Conservation (phyloP, 257 asterid species). For the Solanum pennellii region DNA sequence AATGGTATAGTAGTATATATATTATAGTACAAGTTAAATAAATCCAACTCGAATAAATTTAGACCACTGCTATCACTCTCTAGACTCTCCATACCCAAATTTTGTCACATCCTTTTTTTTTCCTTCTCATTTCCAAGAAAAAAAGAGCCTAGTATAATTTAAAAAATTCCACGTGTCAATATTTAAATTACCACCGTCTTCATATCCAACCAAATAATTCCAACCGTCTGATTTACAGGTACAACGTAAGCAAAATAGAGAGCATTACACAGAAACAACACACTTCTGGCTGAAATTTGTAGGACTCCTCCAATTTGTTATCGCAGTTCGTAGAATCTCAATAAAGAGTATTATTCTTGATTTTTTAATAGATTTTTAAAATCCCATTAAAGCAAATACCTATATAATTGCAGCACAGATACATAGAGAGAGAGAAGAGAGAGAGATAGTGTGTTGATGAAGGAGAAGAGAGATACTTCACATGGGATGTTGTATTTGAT, state of each 20-base stretch:
- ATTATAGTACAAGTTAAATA: not conserved
- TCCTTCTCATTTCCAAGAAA: not conserved
- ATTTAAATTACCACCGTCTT: not conserved
- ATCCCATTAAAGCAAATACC: not conserved
- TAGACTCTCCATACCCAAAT: not conserved
- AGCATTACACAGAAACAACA: not conserved
- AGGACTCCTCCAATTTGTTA: constrained; percentile 1
- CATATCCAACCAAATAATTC: not conserved
- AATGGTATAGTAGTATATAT: not conserved
- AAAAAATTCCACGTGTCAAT: not conserved
- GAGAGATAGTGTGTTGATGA: not conserved
- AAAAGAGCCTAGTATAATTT: not conserved
- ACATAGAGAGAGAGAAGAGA: constrained; percentile 1
- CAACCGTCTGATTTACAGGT: not conserved
- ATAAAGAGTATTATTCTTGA: not conserved
- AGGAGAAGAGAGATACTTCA: not conserved
- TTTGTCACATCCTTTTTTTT: not conserved
- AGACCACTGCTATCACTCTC: not conserved
- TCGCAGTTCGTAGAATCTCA: constrained; percentile 1
- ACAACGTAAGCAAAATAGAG: not conserved
- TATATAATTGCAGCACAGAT: not conserved
- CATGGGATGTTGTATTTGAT: constrained; percentile 11
- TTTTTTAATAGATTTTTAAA: not conserved
- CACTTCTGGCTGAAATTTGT: constrained; percentile 18
- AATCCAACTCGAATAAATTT: not conserved